A percentile compares a stretch with the other conserved stretches of the same genome.
phyloP scores from a whole-genome alignment of 768 basidiomycete species.

The Rubroboletus satanas region DNA sequence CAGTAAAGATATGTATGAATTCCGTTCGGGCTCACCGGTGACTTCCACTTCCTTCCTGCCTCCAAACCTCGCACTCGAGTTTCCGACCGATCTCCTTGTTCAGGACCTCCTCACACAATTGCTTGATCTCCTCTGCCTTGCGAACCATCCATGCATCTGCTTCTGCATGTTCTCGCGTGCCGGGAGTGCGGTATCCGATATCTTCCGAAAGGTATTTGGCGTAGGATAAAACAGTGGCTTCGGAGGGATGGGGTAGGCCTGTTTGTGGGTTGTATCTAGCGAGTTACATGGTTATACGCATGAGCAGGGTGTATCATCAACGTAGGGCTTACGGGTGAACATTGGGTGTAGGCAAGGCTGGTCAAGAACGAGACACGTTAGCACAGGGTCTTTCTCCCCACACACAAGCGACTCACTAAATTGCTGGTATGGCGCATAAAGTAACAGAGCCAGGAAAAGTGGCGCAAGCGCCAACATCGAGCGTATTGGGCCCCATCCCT shows the following conservation, averaged over 20 bases:
- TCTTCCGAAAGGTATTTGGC: conserved; percentile 73
- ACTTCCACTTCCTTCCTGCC: conserved; percentile 82
- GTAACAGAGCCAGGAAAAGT: conserved; percentile 48
- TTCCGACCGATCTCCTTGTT: conserved; percentile 42
- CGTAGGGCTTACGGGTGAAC: conserved; percentile 43
- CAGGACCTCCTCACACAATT: conserved; percentile 57
- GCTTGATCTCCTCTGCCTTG: conserved; percentile 58
- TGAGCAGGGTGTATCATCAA: not conserved
- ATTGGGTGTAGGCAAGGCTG: conserved; percentile 58
- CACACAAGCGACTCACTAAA: conserved; percentile 34
- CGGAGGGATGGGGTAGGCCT: conserved; percentile 65
- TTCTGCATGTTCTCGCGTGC: conserved; percentile 80
- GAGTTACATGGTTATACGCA: not conserved
- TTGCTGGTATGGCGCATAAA: conserved; percentile 46
- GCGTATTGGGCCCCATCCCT: conserved; percentile 54
- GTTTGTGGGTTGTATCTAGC: conserved; percentile 48
- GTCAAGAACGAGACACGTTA: conserved; percentile 3
- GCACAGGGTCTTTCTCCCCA: too few relatives aligned
- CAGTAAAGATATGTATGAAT: not conserved
- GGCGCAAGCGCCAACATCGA: conserved; percentile 55
- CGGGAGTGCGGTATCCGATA: conserved; percentile 89
- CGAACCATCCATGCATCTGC: conserved; percentile 81
- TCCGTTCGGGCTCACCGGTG: conserved; percentile 59
- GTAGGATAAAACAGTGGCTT: conserved; percentile 59
- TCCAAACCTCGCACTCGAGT: conserved; percentile 89